Evolutionary conservation across 305 asterid genomes (phyloP), one percentile per base, ranked within the genome.

Genomic region (Fraxinus platypoda): DNA sequence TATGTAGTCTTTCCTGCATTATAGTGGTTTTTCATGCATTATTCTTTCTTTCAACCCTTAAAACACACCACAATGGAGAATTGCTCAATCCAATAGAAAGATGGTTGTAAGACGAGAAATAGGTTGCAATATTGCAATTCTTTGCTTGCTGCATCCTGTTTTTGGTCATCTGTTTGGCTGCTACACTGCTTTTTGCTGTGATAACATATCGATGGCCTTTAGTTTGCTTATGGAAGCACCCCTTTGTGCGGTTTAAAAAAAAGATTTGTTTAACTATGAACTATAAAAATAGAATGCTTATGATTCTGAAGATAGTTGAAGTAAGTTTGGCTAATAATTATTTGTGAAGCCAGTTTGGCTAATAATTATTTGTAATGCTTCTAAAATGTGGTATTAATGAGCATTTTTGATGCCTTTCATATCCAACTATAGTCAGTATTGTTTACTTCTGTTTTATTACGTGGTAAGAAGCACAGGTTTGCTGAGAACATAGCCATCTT

Each of bases 401-500:
- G 26, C 28, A 74, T 72, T 76, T 33, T 12, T 73, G 83, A 25
- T 31, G 34, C 57, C n/a, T 80, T 72, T 75, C 25, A 59, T 84
- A 23, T 64, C 6, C 15, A 64, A 26, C 73, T 25, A 28, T 26
- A 64, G 34, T 64, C 4, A 43, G 8, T 15, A 26, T 25, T 13
- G 74, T 75, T 43, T 81, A 37, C 21, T 59, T 46, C 12, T 62
- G 80, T 70, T 49, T 52, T 85, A 12, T 26, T 78, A 43, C 3
- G 33, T 43, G 34, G 15, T 35, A 52, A 49, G 54, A 68, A 28
- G 9, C 23, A 11, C 21, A 70, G 57, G 71, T 35, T 52, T 78
- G 43, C 79, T 81, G 38, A 85, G 49, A 31, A 64, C 79, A 21
- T 81, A 75, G 13, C 13, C 43, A 33, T 59, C 25, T 78, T 77